Evolutionary conservation across 257 asterid genomes (phyloP).

Genomic region (Voacanga thouarsii): DNA sequence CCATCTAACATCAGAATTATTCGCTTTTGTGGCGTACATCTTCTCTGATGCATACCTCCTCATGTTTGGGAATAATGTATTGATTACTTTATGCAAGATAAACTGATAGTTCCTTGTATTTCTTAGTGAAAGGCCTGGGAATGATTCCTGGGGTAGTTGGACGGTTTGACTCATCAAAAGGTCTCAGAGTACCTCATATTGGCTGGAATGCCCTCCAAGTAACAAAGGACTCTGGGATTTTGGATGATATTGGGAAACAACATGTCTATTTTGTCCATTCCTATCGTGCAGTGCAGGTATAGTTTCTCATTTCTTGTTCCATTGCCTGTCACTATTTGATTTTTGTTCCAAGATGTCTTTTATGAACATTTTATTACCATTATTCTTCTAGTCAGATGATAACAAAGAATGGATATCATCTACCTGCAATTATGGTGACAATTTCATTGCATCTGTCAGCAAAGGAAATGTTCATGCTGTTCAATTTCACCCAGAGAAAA

Average conservation of each 20-base stretch:
- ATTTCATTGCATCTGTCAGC: constrained; percentile 78
- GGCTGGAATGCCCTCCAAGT: constrained; percentile 90
- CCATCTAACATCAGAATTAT: not conserved
- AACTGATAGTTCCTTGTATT: constrained; percentile 17
- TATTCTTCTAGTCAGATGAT: constrained; percentile 57
- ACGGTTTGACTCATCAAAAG: constrained; percentile 86
- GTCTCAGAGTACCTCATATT: constrained; percentile 86
- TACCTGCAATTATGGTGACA: constrained; percentile 72
- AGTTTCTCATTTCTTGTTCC: constrained; percentile 15
- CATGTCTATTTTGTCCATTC: constrained; percentile 99
- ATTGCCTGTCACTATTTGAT: constrained; percentile 4
- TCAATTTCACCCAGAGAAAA: constrained; percentile 98
- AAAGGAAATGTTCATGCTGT: constrained; percentile 93
- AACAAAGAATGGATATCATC: constrained; percentile 89
- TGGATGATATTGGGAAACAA: constrained; percentile 71
- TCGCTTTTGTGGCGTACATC: not conserved
- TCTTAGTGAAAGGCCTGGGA: constrained; percentile 92
- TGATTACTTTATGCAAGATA: constrained; percentile 13
- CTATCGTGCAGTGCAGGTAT: constrained; percentile 87
- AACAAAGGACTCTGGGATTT: constrained; percentile 52
- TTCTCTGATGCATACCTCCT: not conserved
- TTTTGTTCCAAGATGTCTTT: not conserved
- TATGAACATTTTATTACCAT: constrained; percentile 7
- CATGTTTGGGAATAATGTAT: not conserved
- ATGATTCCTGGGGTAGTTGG: constrained; percentile 90